Evolutionary conservation across 345 rosid species (phyloP), one percentile per base, ranked within the genome.

Genomic region (Reutealis trisperma): DNA sequence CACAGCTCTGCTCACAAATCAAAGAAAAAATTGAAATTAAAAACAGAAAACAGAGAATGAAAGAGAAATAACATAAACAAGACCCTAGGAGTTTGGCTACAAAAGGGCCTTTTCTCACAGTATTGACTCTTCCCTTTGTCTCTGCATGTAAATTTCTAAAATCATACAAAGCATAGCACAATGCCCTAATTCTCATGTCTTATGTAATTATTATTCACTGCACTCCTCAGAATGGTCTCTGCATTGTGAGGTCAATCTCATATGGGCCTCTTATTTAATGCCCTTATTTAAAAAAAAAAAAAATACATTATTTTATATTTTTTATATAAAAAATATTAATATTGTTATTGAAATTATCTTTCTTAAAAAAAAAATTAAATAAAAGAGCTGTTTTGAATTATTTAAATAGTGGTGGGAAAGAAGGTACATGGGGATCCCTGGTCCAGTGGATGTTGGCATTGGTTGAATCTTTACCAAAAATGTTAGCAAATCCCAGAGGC

Each of bases 211-310:
- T 74, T 74, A 79, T 34, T 74, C 75, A 59, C 45, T 78, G 82
- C 82, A 41, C 6, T 7, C 5, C 41, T 37, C 41, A 37, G 41
- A 37, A 37, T 37, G 41, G 59, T 24, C 22, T 61, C 74, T 79
- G 80, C 83, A 80, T 37, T 79, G 92, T 83, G 3, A 71, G 55
- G 92, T 89, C 90, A 76, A 63, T 70, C 85, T 87, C 90, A 85
- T 6, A 75, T 55, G 78, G 85, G 67, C 82, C 78, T 44, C 87
- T 11, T 64, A 78, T 71, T 83, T 65, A 54, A 54, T 54, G 59
- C 21, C 59, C n/a, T n/a, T 18, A 5, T 54, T 54, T 54, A 18
- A 10, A 13, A 63, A 27, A 27, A 2, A 62, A 18, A 25, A 8
- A 62, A 22, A 25, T 6, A 63, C 7, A 27, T 63, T 22, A 62